A percentile compares a stretch with the other conserved stretches of the same genome.
phyloP scores from a whole-genome alignment of 1,284 basidiomycete species.

The Takashimella koratensis region DNA sequence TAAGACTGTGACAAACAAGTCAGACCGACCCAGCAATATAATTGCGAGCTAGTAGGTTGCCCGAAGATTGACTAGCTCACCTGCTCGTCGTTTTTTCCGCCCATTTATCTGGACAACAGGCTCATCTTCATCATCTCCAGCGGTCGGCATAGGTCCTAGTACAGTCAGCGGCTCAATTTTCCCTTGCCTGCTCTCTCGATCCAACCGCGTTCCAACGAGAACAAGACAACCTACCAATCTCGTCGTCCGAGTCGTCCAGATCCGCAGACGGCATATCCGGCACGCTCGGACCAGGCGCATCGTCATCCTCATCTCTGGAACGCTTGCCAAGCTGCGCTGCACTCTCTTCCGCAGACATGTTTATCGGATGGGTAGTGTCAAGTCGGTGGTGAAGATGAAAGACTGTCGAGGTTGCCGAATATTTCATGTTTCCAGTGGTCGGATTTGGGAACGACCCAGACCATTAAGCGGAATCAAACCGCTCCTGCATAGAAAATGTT shows the following conservation, averaged over 20 bases:
- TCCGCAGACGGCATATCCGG: constrained; percentile 35
- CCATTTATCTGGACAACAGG: constrained; percentile 13
- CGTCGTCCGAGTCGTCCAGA: constrained; percentile 44
- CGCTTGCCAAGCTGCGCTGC: constrained; percentile 1
- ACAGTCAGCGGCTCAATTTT: no score
- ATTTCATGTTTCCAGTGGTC: no score
- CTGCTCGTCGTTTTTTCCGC: constrained; percentile 43
- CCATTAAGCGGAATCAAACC: no score
- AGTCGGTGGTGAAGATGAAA: no score
- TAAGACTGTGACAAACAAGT: constrained; percentile 55
- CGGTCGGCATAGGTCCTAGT: constrained; percentile 25
- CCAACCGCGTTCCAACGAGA: no score
- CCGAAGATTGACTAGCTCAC: constrained; percentile 18
- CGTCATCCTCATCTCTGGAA: constrained; percentile 1
- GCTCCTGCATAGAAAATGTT: no score
- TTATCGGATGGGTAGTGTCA: no score
- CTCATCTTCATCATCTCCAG: constrained; percentile 13
- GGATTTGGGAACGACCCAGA: no score
- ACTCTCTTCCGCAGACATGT: not conserved
- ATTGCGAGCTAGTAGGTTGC: constrained; percentile 21
- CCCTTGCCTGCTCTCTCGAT: no score
- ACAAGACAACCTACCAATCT: constrained; percentile 35
- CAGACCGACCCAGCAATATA: constrained; percentile 47
- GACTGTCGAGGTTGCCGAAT: no score
- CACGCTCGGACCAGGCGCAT: constrained; percentile 4